These are phyloP conservation scores for Colletotrichum truncatum DNA, from an alignment of 2,329 filamentous ascomycete species.

Conservation along the genomic window DNA sequence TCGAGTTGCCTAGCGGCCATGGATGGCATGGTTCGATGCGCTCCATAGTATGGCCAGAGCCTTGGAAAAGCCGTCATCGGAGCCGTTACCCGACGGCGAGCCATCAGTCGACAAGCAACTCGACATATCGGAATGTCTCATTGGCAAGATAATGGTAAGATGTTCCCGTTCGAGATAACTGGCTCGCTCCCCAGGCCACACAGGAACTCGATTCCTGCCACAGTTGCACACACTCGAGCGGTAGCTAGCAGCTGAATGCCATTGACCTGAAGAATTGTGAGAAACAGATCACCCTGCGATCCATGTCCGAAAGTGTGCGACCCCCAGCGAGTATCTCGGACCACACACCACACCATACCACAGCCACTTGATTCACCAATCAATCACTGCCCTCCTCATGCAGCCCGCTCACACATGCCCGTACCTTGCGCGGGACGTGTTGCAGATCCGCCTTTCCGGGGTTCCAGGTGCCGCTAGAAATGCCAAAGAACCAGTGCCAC, in stretches of 20 bases:
- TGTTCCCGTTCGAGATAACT: too few species aligned
- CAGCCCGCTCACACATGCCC: slow-evolving; percentile 18
- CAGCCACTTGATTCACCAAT: slow-evolving; percentile 17
- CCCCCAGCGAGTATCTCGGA: neutral
- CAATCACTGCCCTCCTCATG: neutral
- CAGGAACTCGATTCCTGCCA: too few species aligned
- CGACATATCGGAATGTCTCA: too few species aligned
- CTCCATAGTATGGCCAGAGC: neutral
- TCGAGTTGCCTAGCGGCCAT: neutral
- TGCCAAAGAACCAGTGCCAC: neutral
- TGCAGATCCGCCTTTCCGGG: slow-evolving; percentile 27
- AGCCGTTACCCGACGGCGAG: neutral
- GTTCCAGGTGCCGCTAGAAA: slow-evolving; percentile 27
- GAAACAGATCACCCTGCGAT: neutral
- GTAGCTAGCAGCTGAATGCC: neutral
- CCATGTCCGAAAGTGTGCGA: neutral
- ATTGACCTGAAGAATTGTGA: too few species aligned
- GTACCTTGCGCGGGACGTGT: slow-evolving; percentile 21
- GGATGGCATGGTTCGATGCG: neutral
- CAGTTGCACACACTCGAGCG: neutral
- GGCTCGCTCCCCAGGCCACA: too few species aligned
- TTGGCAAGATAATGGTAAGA: too few species aligned
- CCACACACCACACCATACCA: slow-evolving; percentile 6
- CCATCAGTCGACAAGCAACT: neutral
- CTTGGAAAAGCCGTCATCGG: neutral